Evolutionary conservation across 2,329 filamentous ascomycete genomes (phyloP), one percentile per base, ranked within the genome.

Genomic region (Epichloe uncinata): DNA sequence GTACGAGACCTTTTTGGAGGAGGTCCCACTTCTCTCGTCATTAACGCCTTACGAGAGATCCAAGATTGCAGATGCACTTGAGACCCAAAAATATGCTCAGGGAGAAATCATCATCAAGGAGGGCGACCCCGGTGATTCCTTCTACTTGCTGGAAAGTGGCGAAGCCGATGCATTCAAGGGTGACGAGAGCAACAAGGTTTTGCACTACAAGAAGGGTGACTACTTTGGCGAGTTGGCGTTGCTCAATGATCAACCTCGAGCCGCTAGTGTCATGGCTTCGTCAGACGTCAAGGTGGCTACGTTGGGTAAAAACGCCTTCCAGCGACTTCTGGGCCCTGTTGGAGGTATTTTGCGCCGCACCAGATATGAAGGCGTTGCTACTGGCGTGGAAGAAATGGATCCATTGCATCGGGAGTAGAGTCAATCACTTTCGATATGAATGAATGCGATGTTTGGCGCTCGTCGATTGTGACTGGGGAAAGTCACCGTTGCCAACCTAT

Each of bases 161-260:
- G 83, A 91, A 63, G 91, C 90, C 8, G 84, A 89, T 58, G 91
- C 88, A 2, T 88, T 81, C 73, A 95, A 91, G 70, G 74, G 79
- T n/a, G 87, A 83, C 38, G 71, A 75, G 16, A 74, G 81, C 20
- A 73, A 79, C 52, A 75, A 84, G 2, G 84, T 97, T 55, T 87
- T 88, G 62, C 74, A 80, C 49, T 97, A 97, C 67, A 77, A 74
- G 55, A 93, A 95, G 68, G 93, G 93, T 33, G 93, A 96, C 62
- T 98, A 93, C 73, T 98, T 98, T 69, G 93, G 93, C 54, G 93
- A 98, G 69, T 74, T 98, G 53, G 93, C 93, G 6, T 70, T 98
- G 62, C 75, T 97, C 58, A 94, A 97, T 58, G 91, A 98, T 63
- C 87, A 88, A 49, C 93, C 93, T 8, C 83, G 93, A 62, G 91